Percentiles rank a stretch among this genome's conserved stretches.
Evolutionary conservation across 306 rosid species (phyloP).

Genomic region (Cicer bijugum): DNA sequence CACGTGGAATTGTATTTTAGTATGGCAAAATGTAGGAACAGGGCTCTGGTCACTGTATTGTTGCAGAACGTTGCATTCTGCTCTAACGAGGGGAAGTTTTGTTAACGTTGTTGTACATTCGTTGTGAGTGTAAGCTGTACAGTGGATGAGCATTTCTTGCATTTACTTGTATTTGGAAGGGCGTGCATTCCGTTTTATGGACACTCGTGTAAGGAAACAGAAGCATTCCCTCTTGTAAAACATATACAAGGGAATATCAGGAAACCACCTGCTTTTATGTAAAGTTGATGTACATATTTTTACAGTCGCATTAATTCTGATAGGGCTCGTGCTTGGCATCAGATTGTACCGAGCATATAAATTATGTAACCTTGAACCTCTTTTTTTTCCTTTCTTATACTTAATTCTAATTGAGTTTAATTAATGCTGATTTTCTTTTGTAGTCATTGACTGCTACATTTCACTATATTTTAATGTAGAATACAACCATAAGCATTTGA

Average conservation of each 20-base stretch:
- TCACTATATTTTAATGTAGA: constrained; percentile 20
- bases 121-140: constrained; percentile 68
- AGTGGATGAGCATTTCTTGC: constrained; percentile 69
- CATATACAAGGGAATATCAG: constrained; percentile 48
- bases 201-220: constrained; percentile 37
- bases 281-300: constrained; percentile 60
- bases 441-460: constrained; percentile 15
- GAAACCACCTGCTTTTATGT: constrained; percentile 59
- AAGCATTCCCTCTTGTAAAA: constrained; percentile 58
- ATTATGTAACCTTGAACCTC: constrained; percentile 34
- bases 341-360: constrained; percentile 42
- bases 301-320: constrained; percentile 43
- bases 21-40: constrained; percentile 43
- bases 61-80: constrained; percentile 46
- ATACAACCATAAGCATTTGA: constrained; percentile 13
- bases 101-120: constrained; percentile 70
- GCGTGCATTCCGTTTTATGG: constrained; percentile 45
- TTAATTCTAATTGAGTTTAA: constrained; percentile 14
- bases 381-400: not conserved
- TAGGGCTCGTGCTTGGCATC: constrained; percentile 41
- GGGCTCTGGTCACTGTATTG: constrained; percentile 44
- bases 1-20: constrained; percentile 34
- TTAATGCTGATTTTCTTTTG: constrained; percentile 20
- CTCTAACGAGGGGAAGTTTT: constrained; percentile 54
- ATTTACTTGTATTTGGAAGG: constrained; percentile 57